Percentiles rank a stretch among this genome's conserved stretches.
Evolutionary conservation across 345 rosid genomes (phyloP).

Genomic region (Moricandia arvensis): DNA sequence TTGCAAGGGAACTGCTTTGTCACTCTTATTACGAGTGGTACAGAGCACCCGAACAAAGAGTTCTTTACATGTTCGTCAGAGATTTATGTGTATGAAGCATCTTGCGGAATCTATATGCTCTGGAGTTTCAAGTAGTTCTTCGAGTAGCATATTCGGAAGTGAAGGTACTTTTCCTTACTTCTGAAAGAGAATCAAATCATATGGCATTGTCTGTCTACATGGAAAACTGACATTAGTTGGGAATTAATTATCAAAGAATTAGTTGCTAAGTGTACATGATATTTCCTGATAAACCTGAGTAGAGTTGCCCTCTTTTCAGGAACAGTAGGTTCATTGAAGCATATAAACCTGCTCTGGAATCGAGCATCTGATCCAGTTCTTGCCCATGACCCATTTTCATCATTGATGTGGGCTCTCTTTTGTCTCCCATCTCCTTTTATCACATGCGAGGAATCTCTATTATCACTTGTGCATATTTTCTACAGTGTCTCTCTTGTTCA

Average conservation of each 20-base stretch:
- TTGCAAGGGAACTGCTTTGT: slow-evolving; percentile 63
- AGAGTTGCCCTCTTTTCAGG: slow-evolving; percentile 44
- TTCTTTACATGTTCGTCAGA: slow-evolving; percentile 70
- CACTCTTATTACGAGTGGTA: slow-evolving; percentile 63
- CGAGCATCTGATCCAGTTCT: slow-evolving; percentile 86
- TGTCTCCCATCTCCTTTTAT: slow-evolving; percentile 89
- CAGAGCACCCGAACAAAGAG: slow-evolving; percentile 55
- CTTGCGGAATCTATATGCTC: slow-evolving; percentile 73
- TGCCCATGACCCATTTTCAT: slow-evolving; percentile 87
- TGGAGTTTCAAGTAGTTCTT: slow-evolving; percentile 49
- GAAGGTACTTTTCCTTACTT: slow-evolving; percentile 44
- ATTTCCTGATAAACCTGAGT: slow-evolving; percentile 13
- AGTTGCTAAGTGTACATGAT: slow-evolving; percentile 24
- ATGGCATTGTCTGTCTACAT: slow-evolving; percentile 6
- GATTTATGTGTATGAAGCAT: slow-evolving; percentile 78
- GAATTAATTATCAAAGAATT: slow-evolving; percentile 2
- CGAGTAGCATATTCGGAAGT: slow-evolving; percentile 35
- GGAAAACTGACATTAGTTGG: slow-evolving; percentile 10
- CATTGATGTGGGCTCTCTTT: slow-evolving; percentile 92
- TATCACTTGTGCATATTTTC: slow-evolving; percentile 84
- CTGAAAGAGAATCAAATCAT: not conserved
- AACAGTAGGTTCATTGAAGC: slow-evolving; percentile 45
- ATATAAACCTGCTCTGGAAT: slow-evolving; percentile 65
- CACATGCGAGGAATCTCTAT: slow-evolving; percentile 67
- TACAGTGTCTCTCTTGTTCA: slow-evolving; percentile 67